Evolutionary conservation across 192 early-diverging fungal genomes (phyloP), one percentile per base, ranked within the genome.

Genomic region (Mortierella alpina): DNA sequence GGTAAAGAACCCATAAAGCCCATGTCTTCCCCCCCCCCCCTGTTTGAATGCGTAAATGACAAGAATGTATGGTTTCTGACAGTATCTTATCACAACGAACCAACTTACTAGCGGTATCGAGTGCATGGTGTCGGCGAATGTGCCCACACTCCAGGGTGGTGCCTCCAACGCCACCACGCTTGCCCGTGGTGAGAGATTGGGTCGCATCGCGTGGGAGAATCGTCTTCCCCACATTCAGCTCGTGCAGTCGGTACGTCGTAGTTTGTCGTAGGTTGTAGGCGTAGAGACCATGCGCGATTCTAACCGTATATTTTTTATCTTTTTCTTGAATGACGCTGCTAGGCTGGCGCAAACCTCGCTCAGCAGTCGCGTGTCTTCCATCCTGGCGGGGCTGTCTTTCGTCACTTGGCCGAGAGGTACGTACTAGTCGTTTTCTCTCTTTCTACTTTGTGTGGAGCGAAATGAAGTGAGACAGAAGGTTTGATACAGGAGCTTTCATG

Each of bases 301-400:
- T 12, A 47, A 57, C 56, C 50, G 68, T 39, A 40, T 58, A 15
- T 47, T 6, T 64, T 54, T 44, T 48, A 14, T 58, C 3, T 46
- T 18, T 45, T 56, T 40, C 5, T 11, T 31, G 4, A 41, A 56
- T 39, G 41, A 20, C n/a, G 42, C 44, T 17, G 0, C 39, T 74
- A 89, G 88, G 90, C 87, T 39, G 91, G 91, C 42, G 91, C 90
- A 6, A 92, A 91, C 69, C 68, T 92, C 9, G 86, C 86, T 10
- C 91, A 92, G 71, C 91, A 92, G 78, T 90, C 85, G 31, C 73
- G 84, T 55, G 91, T 92, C 4, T 92, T 91, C 68, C 88, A 91
- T 69, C 85, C 85, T 55, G 91, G 91, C 63, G 91, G 91, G 51
- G 87, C 82, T 62, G 85, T 85, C 46, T 91, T 91, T 81, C 82